Conservation (phyloP, 1,284 basidiomycete species). For the Ganoderma lucidum region DNA sequence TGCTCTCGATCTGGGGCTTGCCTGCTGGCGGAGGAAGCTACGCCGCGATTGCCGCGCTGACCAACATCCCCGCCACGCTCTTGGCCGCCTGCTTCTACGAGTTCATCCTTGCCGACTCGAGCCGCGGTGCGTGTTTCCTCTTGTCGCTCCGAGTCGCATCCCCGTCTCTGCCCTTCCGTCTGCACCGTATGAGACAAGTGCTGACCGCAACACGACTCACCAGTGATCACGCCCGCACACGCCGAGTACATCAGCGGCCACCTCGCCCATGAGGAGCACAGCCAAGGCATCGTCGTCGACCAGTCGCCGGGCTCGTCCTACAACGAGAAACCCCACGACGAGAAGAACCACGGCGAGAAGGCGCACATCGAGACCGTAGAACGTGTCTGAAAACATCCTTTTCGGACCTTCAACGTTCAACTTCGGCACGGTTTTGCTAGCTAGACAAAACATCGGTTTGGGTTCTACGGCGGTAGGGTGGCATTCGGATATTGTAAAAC, state of each 20-base stretch:
- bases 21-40: constrained; percentile 63
- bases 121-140: constrained; percentile 46
- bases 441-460: neutral
- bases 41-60: constrained; percentile 68
- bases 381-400: neutral
- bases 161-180: neutral
- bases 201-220: constrained; percentile 2
- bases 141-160: neutral
- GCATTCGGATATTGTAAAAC: neutral
- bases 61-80: constrained; percentile 69
- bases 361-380: constrained; percentile 28
- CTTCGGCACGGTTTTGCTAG: too few species aligned
- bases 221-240: constrained; percentile 37
- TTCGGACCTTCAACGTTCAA: neutral
- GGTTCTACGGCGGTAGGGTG: too few species aligned
- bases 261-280: constrained; percentile 39
- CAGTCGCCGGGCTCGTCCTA: constrained; percentile 17
- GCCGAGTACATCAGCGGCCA: constrained; percentile 36
- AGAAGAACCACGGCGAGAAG: constrained; percentile 21
- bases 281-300: constrained; percentile 20
- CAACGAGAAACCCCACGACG: constrained; percentile 24
- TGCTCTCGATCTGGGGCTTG: constrained; percentile 64
- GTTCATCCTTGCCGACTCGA: constrained; percentile 60
- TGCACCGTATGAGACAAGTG: neutral
- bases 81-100: constrained; percentile 61